Evolutionary conservation across 2,329 filamentous ascomycete species (phyloP).

Genomic region (Pseudonectria buxi): DNA sequence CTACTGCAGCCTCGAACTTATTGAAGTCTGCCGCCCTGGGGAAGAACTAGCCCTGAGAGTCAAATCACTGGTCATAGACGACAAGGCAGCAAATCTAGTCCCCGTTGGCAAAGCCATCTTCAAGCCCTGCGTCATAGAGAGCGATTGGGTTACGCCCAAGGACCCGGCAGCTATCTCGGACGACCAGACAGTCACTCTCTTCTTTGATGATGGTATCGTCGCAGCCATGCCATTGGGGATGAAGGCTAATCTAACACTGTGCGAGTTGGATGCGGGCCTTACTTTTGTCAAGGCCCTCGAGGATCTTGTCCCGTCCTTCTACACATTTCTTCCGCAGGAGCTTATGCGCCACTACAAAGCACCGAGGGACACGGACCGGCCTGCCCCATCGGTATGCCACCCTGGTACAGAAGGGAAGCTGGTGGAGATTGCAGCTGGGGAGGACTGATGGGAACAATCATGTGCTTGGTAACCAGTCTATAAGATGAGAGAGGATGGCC

Average conservation of each 20-base stretch:
- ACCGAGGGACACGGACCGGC: constrained; percentile 39
- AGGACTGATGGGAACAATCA: constrained; percentile 5
- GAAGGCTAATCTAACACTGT: constrained; percentile 52
- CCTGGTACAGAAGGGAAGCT: constrained; percentile 23
- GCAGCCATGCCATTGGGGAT: constrained; percentile 55
- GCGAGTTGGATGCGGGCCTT: constrained; percentile 54
- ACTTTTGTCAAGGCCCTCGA: constrained; percentile 56
- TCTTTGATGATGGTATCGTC: constrained; percentile 56
- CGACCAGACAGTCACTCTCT: constrained; percentile 38
- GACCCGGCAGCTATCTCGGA: constrained; percentile 9
- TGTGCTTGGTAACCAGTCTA: no score
- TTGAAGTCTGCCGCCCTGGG: constrained; percentile 40
- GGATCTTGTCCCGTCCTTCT: constrained; percentile 54
- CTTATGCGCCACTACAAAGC: constrained; percentile 61
- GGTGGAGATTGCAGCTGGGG: constrained; percentile 11
- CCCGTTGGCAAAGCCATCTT: constrained; percentile 41
- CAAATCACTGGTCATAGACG: constrained; percentile 30
- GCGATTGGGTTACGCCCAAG: constrained; percentile 37
- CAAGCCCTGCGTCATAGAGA: constrained; percentile 39
- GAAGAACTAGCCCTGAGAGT: constrained; percentile 37
- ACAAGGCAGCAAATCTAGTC: constrained; percentile 27
- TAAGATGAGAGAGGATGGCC: no score
- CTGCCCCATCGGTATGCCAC: constrained; percentile 38
- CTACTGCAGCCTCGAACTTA: constrained; percentile 55
- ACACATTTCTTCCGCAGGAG: constrained; percentile 60